Base-by-base conservation (phyloP, 805 yeast species). In the Nakazawaea ambrosiae region DNA sequence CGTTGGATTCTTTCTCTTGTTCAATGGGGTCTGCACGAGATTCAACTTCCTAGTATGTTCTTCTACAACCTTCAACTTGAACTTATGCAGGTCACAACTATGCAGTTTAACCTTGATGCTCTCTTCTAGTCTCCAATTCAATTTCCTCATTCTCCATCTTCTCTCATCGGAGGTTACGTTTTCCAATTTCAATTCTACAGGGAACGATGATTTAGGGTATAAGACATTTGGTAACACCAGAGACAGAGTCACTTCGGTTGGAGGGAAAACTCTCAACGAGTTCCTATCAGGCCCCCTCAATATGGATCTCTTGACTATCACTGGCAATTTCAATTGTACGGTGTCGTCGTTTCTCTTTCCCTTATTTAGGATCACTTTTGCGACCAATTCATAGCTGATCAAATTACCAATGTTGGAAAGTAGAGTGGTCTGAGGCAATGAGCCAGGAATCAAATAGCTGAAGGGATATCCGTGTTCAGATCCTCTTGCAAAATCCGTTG, bases 111-210 rank as follows among this genome's bases (percentile, higher is more conserved):
- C 66, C 49, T 78, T 75, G n/a, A 80, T 70, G 34, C 69, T 71
- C 54, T 92, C 97, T 52, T 90, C 96, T 12, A 92, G 72, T 51
- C 86, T 70, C 97, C 97, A 92, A 40, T 70, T 70, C 29, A 92
- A 60, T 53, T 87, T 85, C 34, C 96, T 69, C 89, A 92, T 81
- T 58, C 95, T 73, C 98, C 98, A 92, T 45, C 96, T 67, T 40
- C 74, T 57, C 40, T 72, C 79, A 10, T 66, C 63, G 4, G 73
- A 64, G 4, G 72, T 57, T 6, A 84, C 73, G 40, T 87, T 83
- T 49, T 87, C 95, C 50, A 92, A 61, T 46, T 79, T 76, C 51
- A 92, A 64, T 52, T 88, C 97, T 17, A 90, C 68, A 0, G 92
- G 82, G 52, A 92, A 86, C 1, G 81, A 68, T 0, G 96, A 81